Evolutionary conservation across 2,329 filamentous ascomycete species (phyloP), one percentile per base, ranked within the genome.

Genomic region (Epichloe glyceriae): DNA sequence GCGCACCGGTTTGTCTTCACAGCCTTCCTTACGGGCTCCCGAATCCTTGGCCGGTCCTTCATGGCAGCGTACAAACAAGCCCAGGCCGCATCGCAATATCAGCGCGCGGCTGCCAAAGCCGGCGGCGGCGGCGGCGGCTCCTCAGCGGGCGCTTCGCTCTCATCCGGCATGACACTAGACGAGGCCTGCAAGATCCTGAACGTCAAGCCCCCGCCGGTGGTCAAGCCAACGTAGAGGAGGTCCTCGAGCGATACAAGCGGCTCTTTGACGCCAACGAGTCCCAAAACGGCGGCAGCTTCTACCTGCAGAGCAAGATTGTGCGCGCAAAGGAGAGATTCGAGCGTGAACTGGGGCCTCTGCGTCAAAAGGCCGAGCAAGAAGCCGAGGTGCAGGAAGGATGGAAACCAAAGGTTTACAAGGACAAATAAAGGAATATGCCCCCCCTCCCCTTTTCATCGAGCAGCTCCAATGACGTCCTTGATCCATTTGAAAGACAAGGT

Each of bases 171-270:
- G 69, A 93, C 89, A 8, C 82, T 98, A 62, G 88, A 95, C 59
- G 93, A 98, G 75, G 93, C 93, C 50, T 97, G 89, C 79, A 88
- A 89, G 70, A 96, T 98, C 64, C 79, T 98, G 56, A 95, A 98
- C 67, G 89, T 98, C 59, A 88, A 91, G 67, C 88, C 90, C 90
- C 91, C 1, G 58, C 64, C 19, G 79, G 76, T 54, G 88, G 87
- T 44, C 77, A 88, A 64, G 77, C 84, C 53, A 86, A 90, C 64
- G 73, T 90, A 65, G 86, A 90, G 60, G 77, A 85, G 57, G 82
- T 95, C 50, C 83, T 86, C 70, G 82, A 85, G 59, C 79, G 89
- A 50, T 98, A 97, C 76, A 97, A 97, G 79, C 82, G 85, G 57
- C 73, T 98, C 46, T 98, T 96, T 66, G 93, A 98, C 69, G 73